These are phyloP conservation scores for Malassezia dermatis DNA, from an alignment of 1,284 basidiomycete genomes.

Conservation along the genomic window DNA sequence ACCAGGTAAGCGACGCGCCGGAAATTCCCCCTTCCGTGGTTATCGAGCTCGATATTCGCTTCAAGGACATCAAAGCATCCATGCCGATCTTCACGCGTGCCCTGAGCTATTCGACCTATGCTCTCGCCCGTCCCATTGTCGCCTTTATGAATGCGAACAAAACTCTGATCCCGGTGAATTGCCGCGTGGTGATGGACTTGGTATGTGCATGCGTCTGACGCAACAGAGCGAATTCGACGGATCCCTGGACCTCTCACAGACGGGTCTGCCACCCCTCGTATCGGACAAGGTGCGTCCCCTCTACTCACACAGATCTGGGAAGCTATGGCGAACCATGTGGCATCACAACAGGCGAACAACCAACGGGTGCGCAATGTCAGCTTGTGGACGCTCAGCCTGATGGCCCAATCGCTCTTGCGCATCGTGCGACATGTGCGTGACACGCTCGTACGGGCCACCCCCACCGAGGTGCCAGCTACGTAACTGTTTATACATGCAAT, in stretches of 20 bases:
- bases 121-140: constrained; percentile 90
- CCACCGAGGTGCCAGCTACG: not conserved
- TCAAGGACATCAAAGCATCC: constrained; percentile 88
- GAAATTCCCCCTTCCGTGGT: constrained; percentile 51
- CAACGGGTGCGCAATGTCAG: constrained; percentile 40
- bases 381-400: constrained; percentile 33
- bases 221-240: constrained; percentile 43
- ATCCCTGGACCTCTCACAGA: constrained; percentile 43
- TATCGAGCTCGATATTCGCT: constrained; percentile 87
- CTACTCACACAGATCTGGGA: constrained; percentile 30
- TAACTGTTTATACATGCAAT: not conserved
- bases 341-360: constrained; percentile 34
- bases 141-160: constrained; percentile 65
- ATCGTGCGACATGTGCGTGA: constrained; percentile 16
- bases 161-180: constrained; percentile 26
- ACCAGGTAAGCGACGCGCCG: not conserved
- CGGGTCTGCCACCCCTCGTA: constrained; percentile 40
- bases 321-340: constrained; percentile 42
- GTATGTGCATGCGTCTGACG: constrained; percentile 49
- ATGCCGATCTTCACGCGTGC: constrained; percentile 57
- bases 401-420: constrained; percentile 22
- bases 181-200: constrained; percentile 44
- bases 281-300: constrained; percentile 25
- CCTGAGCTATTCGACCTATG: constrained; percentile 81
- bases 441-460: not conserved